Conservation (phyloP, 331 rosid species). For the Saraca asoca region DNA sequence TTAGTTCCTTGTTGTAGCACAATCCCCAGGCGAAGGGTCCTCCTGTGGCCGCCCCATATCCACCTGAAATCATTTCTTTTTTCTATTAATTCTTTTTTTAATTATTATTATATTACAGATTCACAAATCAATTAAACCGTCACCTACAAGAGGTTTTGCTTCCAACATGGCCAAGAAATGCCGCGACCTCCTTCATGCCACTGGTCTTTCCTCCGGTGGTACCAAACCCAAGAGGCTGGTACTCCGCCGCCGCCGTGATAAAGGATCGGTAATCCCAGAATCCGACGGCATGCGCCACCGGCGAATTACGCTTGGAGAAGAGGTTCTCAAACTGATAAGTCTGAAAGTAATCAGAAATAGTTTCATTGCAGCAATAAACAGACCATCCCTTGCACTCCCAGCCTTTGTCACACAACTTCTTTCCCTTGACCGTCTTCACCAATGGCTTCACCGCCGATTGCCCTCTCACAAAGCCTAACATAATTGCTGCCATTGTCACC, state of each 20-base stretch:
- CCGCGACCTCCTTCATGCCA: conserved; percentile 79
- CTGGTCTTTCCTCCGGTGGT: conserved; percentile 65
- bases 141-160: conserved; percentile 88
- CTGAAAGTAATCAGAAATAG: conserved; percentile 73
- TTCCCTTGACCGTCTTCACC: conserved; percentile 86
- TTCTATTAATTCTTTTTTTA: background rate
- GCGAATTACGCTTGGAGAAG: conserved; percentile 71
- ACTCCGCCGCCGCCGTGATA: conserved; percentile 70
- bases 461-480: conserved; percentile 34
- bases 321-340: conserved; percentile 84
- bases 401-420: conserved; percentile 83
- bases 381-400: conserved; percentile 94
- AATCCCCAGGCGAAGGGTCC: conserved; percentile 96
- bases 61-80: conserved; percentile 59
- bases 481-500: conserved; percentile 35
- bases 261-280: conserved; percentile 93
- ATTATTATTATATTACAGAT: no score
- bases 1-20: conserved; percentile 82
- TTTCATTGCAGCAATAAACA: conserved; percentile 73
- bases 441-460: conserved; percentile 63
- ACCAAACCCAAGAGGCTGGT: conserved; percentile 87
- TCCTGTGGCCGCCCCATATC: conserved; percentile 93
- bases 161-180: conserved; percentile 93
- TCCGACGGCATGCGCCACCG: conserved; percentile 85
- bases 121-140: background rate